Percentiles rank a stretch among this genome's conserved stretches.
Conservation (phyloP, 2,329 filamentous ascomycete species). For the Pseudogymnoascus sp. region DNA sequence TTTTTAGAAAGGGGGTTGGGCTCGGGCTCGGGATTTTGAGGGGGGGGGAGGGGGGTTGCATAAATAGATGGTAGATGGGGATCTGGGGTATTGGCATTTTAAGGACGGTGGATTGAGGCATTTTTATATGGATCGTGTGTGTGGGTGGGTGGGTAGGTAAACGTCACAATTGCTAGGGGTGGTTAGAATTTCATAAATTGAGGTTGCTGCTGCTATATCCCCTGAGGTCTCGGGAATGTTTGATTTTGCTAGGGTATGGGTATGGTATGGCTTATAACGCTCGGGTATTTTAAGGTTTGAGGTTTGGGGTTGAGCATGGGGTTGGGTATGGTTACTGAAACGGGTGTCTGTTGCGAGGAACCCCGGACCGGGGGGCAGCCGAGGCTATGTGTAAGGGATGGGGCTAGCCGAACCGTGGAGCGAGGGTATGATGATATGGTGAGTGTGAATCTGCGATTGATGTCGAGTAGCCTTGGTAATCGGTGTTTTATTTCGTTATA, state of each 20-base stretch:
- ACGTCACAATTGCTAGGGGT: background rate
- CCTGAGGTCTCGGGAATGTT: too few species aligned
- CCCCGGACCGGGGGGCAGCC: too few species aligned
- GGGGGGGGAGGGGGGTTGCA: background rate
- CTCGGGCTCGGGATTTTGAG: too few species aligned
- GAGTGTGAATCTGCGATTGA: background rate
- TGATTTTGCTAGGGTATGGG: too few species aligned
- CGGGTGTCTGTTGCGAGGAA: background rate
- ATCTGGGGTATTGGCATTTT: background rate
- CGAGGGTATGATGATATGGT: background rate
- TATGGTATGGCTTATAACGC: too few species aligned
- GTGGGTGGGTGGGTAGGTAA: background rate
- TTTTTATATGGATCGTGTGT: background rate
- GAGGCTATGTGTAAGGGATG: background rate
- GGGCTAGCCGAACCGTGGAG: background rate
- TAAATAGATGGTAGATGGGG: background rate
- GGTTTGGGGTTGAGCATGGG: background rate
- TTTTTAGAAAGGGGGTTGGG: too few species aligned
- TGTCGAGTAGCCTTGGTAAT: background rate
- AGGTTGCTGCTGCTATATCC: background rate
- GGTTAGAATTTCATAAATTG: background rate
- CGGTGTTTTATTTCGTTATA: background rate
- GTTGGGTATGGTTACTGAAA: background rate
- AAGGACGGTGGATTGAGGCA: background rate
- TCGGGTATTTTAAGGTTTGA: background rate